These are phyloP conservation scores for Penicillium bovifimosum DNA, from an alignment of 495 filamentous ascomycete genomes.

Conservation along the genomic window DNA sequence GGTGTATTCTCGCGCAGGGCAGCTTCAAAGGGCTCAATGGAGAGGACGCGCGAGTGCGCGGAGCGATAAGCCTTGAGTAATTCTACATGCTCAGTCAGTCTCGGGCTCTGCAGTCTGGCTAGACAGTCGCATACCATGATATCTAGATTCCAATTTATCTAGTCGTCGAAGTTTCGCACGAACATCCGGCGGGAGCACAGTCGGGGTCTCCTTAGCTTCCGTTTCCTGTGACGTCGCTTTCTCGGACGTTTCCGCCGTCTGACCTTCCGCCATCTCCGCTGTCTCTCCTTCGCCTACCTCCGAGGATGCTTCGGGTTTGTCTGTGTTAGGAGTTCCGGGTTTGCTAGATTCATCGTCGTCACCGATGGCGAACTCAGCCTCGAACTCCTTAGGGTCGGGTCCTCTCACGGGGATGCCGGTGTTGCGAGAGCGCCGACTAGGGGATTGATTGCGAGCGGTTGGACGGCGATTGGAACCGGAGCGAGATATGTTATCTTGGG, in stretches of 20 bases:
- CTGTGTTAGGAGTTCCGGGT: slow-evolving; percentile 48
- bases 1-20: slow-evolving; percentile 87
- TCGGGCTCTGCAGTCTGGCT: background rate
- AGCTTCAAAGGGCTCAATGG: slow-evolving; percentile 90
- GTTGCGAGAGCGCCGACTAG: slow-evolving; percentile 49
- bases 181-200: slow-evolving; percentile 72
- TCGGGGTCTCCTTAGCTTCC: slow-evolving; percentile 18
- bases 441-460: slow-evolving; percentile 46
- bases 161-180: slow-evolving; percentile 62
- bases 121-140: slow-evolving; percentile 57
- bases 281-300: slow-evolving; percentile 16
- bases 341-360: slow-evolving; percentile 62
- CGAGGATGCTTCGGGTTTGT: slow-evolving; percentile 23
- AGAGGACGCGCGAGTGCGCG: slow-evolving; percentile 75
- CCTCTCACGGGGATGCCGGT: slow-evolving; percentile 48
- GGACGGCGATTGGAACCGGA: slow-evolving; percentile 48
- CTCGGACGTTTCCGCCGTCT: slow-evolving; percentile 22
- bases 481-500: slow-evolving; percentile 43
- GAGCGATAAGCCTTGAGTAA: slow-evolving; percentile 85
- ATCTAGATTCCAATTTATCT: slow-evolving; percentile 80
- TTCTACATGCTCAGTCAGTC: slow-evolving; percentile 49
- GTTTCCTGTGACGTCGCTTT: slow-evolving; percentile 21
- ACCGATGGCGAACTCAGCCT: slow-evolving; percentile 74
- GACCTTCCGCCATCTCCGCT: slow-evolving; percentile 28
- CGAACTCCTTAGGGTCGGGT: slow-evolving; percentile 80